Conservation (phyloP, 352 stramenopile species). For the Phytophthora uliginosa region DNA sequence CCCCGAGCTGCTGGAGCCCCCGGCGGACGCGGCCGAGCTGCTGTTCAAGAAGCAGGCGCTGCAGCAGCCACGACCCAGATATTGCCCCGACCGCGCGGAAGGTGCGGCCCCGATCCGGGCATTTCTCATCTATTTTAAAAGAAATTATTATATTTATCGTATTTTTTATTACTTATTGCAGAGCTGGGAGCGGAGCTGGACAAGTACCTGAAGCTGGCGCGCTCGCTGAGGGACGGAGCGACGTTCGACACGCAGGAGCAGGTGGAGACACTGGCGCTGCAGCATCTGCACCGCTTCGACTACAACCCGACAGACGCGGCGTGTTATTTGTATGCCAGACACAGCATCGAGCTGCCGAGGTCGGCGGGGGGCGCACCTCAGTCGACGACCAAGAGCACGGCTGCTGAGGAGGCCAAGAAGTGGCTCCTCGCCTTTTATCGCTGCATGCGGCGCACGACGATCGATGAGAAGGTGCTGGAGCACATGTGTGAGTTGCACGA, state of each 20-base stretch:
- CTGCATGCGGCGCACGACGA: conserved; percentile 50
- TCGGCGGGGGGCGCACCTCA: conserved; percentile 16
- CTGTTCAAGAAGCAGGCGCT: conserved; percentile 41
- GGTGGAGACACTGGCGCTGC: conserved; percentile 70
- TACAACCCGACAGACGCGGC: conserved; percentile 84
- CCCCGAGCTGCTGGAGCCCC: conserved; percentile 52
- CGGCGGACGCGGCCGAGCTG: conserved; percentile 27
- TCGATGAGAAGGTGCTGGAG: conserved; percentile 52
- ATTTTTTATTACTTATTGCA: conserved; percentile 23
- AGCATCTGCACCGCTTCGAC: conserved; percentile 86
- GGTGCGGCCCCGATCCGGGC: conserved; percentile 30
- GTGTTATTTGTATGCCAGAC: conserved; percentile 83
- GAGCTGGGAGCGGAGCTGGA: conserved; percentile 72
- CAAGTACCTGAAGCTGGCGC: conserved; percentile 84
- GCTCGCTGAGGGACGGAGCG: conserved; percentile 75
- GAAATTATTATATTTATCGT: conserved; percentile 12
- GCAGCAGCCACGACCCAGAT: conserved; percentile 47
- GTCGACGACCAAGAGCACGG: conserved; percentile 21
- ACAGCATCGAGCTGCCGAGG: conserved; percentile 80
- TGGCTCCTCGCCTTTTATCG: conserved; percentile 80
- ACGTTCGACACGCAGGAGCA: conserved; percentile 88
- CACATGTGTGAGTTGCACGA: conserved; percentile 54
- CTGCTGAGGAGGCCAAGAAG: conserved; percentile 56
- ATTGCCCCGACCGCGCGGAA: conserved; percentile 59
- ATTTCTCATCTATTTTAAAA: background rate